phyloP scores from a whole-genome alignment of 306 rosid species.

The Trifolium dubium region DNA sequence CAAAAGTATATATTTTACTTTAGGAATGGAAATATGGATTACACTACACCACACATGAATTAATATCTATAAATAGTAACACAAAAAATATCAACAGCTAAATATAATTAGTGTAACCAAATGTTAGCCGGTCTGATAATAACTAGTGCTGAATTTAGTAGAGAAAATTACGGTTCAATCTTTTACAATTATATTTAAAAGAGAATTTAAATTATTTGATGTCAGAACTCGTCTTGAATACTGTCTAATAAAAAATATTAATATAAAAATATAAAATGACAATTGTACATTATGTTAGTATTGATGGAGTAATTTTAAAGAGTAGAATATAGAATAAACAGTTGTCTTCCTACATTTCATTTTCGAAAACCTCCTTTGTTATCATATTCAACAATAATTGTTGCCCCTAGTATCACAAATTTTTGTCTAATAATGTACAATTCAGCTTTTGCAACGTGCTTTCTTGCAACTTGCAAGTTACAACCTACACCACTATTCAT shows the following conservation, averaged over 20 bases:
- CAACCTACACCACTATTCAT: slow-evolving; percentile 40
- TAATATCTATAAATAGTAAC: neutral
- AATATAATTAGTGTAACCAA: too few relatives aligned
- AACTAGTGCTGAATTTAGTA: too few relatives aligned
- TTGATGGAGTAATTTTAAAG: neutral
- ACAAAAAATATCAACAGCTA: too few relatives aligned
- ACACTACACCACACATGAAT: neutral
- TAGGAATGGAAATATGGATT: neutral
- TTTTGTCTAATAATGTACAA: slow-evolving; percentile 57
- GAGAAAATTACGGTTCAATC: too few relatives aligned
- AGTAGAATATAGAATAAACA: slow-evolving; percentile 37
- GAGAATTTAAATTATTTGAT: too few relatives aligned
- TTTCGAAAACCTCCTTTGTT: neutral
- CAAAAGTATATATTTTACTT: neutral
- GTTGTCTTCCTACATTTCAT: slow-evolving; percentile 18
- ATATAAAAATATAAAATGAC: too few relatives aligned
- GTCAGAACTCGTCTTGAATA: too few relatives aligned
- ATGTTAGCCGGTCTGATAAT: too few relatives aligned
- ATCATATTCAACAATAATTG: slow-evolving; percentile 22
- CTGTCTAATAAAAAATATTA: too few relatives aligned
- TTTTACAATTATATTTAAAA: too few relatives aligned
- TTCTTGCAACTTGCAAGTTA: slow-evolving; percentile 59
- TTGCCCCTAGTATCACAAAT: slow-evolving; percentile 50
- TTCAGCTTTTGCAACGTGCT: slow-evolving; percentile 31
- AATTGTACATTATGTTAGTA: neutral